These are phyloP conservation scores for Trametes cubensis DNA, from an alignment of 768 basidiomycete species.

Conservation along the genomic window DNA sequence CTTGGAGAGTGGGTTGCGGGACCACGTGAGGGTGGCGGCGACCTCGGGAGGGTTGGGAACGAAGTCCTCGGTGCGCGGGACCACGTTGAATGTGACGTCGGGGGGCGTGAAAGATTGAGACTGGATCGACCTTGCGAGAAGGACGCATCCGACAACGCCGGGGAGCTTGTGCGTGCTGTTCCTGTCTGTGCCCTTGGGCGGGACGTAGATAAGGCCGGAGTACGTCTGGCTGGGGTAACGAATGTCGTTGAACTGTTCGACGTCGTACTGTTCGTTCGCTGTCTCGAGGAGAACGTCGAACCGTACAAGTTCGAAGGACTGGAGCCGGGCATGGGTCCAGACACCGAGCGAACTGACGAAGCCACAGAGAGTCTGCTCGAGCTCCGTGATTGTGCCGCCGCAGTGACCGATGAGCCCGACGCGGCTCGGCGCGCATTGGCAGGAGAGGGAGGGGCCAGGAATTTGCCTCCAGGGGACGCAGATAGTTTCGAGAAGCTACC, in stretches of 20 bases:
- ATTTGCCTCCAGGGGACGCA: conserved; percentile 42
- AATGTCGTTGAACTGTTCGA: conserved; percentile 41
- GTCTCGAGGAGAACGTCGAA: conserved; percentile 83
- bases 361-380: conserved; percentile 60
- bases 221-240: conserved; percentile 33
- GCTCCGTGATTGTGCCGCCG: conserved; percentile 44
- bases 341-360: conserved; percentile 64
- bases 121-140: conserved; percentile 55
- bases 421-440: conserved; percentile 46
- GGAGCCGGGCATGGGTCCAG: conserved; percentile 60
- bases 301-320: conserved; percentile 44
- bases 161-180: conserved; percentile 52
- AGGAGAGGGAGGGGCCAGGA: conserved; percentile 49
- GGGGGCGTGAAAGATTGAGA: conserved; percentile 45
- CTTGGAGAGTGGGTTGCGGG: conserved; percentile 43
- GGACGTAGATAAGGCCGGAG: conserved; percentile 32
- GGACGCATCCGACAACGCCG: conserved; percentile 60
- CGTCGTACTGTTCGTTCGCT: conserved; percentile 70
- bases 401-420: conserved; percentile 50
- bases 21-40: conserved; percentile 47
- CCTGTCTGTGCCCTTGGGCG: conserved; percentile 48
- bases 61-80: conserved; percentile 70
- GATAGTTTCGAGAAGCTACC: conserved; percentile 46
- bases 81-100: conserved; percentile 62
- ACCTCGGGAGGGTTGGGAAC: conserved; percentile 45